Percentiles rank a stretch among this genome's conserved stretches.
phyloP scores from a whole-genome alignment of 257 asterid genomes.

The Lantana camara region DNA sequence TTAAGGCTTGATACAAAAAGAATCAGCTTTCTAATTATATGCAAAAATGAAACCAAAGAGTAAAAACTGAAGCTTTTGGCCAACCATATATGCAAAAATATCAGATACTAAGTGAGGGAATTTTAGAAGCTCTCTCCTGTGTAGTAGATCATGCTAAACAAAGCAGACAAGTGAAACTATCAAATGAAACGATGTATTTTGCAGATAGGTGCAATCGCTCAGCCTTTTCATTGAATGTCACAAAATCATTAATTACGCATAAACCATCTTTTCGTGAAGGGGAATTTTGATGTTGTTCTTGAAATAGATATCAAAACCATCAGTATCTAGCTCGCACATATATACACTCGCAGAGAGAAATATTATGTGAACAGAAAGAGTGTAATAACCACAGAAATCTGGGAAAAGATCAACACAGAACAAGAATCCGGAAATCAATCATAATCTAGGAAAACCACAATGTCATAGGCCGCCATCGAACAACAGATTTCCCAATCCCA shows the following conservation, averaged over 20 bases:
- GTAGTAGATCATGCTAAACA: neutral
- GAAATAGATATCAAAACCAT: neutral
- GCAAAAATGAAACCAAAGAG: too few relatives aligned
- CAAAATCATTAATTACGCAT: neutral
- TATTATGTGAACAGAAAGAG: neutral
- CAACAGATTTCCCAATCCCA: constrained; percentile 3
- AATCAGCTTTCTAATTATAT: too few relatives aligned
- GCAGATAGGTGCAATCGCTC: neutral
- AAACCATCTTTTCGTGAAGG: neutral
- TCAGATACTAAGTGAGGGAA: too few relatives aligned
- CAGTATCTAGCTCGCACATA: constrained; percentile 12
- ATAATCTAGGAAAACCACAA: neutral
- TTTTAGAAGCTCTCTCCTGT: neutral
- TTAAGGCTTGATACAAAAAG: too few relatives aligned
- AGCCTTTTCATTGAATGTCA: constrained; percentile 7
- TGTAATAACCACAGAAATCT: neutral
- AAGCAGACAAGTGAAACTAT: neutral
- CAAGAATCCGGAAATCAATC: constrained; percentile 1
- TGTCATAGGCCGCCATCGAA: constrained; percentile 2
- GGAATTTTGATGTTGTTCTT: constrained; percentile 6
- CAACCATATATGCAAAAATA: neutral
- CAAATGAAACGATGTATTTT: neutral
- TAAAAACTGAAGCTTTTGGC: neutral
- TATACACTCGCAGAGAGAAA: neutral
- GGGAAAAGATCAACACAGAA: neutral